Percentiles rank a stretch among this genome's conserved stretches.
phyloP scores from a whole-genome alignment of 2,329 filamentous ascomycete genomes.

The Pseudogymnoascus destructans region DNA sequence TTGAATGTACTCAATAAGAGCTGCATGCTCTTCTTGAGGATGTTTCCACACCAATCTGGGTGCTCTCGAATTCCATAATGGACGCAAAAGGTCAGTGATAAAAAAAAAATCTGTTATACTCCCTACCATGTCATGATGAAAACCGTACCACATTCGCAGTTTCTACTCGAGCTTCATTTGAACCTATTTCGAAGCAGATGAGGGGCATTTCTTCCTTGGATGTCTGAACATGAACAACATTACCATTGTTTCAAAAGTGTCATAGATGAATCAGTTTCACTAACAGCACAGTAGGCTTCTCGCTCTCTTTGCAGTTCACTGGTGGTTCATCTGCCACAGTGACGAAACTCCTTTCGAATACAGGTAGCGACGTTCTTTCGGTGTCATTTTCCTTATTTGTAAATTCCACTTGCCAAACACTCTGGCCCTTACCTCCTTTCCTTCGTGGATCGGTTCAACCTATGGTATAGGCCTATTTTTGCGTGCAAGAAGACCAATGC shows the following conservation, averaged over 20 bases:
- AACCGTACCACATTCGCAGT: constrained; percentile 72
- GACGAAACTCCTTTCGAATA: background rate
- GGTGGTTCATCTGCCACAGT: background rate
- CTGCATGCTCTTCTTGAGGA: background rate
- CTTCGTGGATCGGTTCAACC: constrained; percentile 30
- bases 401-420: constrained; percentile 53
- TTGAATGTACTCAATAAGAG: background rate
- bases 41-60: background rate
- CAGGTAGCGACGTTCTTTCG: background rate
- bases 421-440: constrained; percentile 58
- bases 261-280: background rate
- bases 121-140: constrained; percentile 49
- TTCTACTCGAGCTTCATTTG: constrained; percentile 63
- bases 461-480: constrained; percentile 75
- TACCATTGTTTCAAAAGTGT: background rate
- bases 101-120: background rate
- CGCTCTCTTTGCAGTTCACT: background rate
- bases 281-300: background rate
- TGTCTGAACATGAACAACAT: constrained; percentile 42
- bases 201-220: constrained; percentile 61
- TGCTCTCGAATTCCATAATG: background rate
- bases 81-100: constrained; percentile 14
- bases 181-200: constrained; percentile 57
- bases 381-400: background rate
- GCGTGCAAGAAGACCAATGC: constrained; percentile 60